Conservation (phyloP, 169 alveolate genomes). For the Fabrea salina region DNA sequence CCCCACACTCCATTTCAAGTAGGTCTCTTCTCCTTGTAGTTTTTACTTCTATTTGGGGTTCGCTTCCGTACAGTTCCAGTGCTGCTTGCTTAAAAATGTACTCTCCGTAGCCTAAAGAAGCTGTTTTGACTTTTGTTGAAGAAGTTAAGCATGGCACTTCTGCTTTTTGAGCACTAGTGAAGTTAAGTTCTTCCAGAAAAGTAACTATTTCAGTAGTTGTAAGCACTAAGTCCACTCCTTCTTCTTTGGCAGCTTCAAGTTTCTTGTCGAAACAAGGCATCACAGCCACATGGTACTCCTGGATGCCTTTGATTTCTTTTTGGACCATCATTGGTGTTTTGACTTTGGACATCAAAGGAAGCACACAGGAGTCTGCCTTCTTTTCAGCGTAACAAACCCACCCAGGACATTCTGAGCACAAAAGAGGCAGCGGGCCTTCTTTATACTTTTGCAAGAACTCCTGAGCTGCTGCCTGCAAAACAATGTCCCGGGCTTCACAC, state of each 20-base stretch:
- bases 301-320: conserved; percentile 34
- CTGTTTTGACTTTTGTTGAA: conserved; percentile 5
- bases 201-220: conserved; percentile 71
- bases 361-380: conserved; percentile 54
- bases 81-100: conserved; percentile 54
- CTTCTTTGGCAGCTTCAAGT: conserved; percentile 66
- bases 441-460: neutral
- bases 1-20: conserved; percentile 40
- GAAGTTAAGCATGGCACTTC: neutral
- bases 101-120: conserved; percentile 65
- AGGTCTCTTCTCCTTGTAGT: conserved; percentile 44
- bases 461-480: conserved; percentile 3
- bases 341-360: conserved; percentile 58
- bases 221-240: conserved; percentile 71
- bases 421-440: conserved; percentile 33
- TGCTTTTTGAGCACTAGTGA: neutral
- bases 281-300: conserved; percentile 49
- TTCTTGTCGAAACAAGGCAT: conserved; percentile 82
- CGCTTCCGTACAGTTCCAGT: conserved; percentile 43
- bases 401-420: conserved; percentile 78
- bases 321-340: conserved; percentile 63
- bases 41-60: conserved; percentile 40
- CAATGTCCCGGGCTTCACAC: conserved; percentile 18
- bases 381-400: conserved; percentile 78
- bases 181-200: conserved; percentile 37